A percentile compares a stretch with the other conserved stretches of the same genome.
Conservation (phyloP, 2,329 filamentous ascomycete genomes). For the Aspergillus melleus region DNA sequence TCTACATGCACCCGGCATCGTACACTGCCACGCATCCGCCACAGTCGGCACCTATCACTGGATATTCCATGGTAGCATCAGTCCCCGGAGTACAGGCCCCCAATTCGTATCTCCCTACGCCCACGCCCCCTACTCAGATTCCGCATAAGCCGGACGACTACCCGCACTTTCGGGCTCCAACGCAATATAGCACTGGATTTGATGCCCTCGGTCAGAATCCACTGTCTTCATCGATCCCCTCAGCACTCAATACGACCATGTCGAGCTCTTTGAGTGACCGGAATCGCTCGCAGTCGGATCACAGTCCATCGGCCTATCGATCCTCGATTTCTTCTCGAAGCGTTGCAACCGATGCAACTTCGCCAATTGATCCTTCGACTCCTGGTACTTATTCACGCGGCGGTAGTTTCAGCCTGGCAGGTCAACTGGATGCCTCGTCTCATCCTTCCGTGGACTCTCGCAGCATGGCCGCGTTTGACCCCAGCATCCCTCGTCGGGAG, state of each 20-base stretch:
- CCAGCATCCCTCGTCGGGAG: slow-evolving; percentile 36
- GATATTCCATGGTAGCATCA: slow-evolving; percentile 36
- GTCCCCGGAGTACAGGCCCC: slow-evolving; percentile 35
- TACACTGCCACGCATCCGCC: slow-evolving; percentile 37
- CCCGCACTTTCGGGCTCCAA: slow-evolving; percentile 30
- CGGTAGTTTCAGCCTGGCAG: slow-evolving; percentile 37
- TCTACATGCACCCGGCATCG: slow-evolving; percentile 37
- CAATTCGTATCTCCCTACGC: slow-evolving; percentile 39
- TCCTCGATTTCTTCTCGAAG: slow-evolving; percentile 41
- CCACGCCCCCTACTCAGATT: slow-evolving; percentile 29
- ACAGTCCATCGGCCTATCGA: slow-evolving; percentile 39
- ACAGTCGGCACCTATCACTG: slow-evolving; percentile 33
- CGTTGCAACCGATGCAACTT: slow-evolving; percentile 39
- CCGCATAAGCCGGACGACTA: slow-evolving; percentile 41
- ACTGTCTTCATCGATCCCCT: slow-evolving; percentile 35
- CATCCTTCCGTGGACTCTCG: slow-evolving; percentile 34
- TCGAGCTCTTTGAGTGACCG: slow-evolving; percentile 36
- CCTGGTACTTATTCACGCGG: slow-evolving; percentile 38
- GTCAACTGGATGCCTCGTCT: slow-evolving; percentile 31
- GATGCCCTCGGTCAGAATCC: slow-evolving; percentile 36
- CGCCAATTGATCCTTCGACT: slow-evolving; percentile 39
- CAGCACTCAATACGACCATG: slow-evolving; percentile 32
- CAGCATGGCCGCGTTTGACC: slow-evolving; percentile 33
- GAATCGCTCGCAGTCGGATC: slow-evolving; percentile 37
- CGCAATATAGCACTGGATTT: slow-evolving; percentile 36